Base-by-base conservation (phyloP, 306 rosid species). In the apple (Malus domestica) region DNA sequence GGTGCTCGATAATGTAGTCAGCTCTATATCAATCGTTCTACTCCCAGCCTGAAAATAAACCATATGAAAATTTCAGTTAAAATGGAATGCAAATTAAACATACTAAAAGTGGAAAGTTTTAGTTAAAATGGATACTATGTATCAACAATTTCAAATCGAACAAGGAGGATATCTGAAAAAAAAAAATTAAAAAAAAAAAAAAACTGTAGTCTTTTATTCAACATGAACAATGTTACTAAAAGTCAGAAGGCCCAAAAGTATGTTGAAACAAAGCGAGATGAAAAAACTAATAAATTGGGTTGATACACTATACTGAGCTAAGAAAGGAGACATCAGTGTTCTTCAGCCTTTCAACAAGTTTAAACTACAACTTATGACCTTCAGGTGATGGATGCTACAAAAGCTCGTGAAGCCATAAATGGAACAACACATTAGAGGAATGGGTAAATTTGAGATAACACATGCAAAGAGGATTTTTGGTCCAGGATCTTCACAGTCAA, bases 1-100 rank as follows among this genome's bases (percentile, higher is more conserved):
- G 68, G 92, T 84, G 84, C 98, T 92, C 49, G 97, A 86, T 60
- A 95, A 73, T 12, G 97, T 95, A 32, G 98, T 95, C 78, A 95
- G 81, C 90, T 95, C 97, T 67, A 95, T 66, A 67, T 95, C 98
- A 86, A 95, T 83, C 15, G 88, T 90, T 88, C 98, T 86, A 75
- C 96, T 92, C 67, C 97, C 97, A 49, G 98, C 98, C 97, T 90
- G 90, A 82, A 80, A 82, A 67, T 71, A 73, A 81, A 68, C 71
- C 38, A 58, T 27, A 33, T 27, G 33, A 67, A 20, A 19, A 70
- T 46, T 23, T 25, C 20, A 70, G 52, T 30, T 62, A 40, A 71
- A 32, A 22, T 4, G 20, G 40, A 51, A 52, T 45, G 49, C 19
- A 54, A 57, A 42, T 42, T 42, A 42, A 42, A 42, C 45, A 42